Evolutionary conservation across 2,329 filamentous ascomycete species (phyloP).

Genomic region (Cryphonectria parasitica): DNA sequence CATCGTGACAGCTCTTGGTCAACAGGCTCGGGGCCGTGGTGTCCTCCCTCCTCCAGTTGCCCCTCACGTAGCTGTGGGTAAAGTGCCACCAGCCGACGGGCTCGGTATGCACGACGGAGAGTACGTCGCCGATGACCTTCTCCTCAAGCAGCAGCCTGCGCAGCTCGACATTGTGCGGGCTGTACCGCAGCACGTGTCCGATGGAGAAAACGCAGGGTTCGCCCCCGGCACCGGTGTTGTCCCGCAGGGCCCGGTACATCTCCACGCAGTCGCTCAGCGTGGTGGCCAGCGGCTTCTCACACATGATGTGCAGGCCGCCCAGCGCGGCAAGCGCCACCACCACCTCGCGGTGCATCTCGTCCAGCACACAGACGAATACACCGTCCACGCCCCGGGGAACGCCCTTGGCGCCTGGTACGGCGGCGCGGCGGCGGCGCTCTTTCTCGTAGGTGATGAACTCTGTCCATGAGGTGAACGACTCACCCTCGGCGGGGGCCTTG

Average conservation of each 20-base stretch:
- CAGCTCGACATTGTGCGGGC: slow-evolving; percentile 86
- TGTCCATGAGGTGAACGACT: slow-evolving; percentile 74
- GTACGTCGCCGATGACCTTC: slow-evolving; percentile 77
- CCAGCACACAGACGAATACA: slow-evolving; percentile 70
- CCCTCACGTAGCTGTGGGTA: slow-evolving; percentile 84
- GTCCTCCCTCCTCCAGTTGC: slow-evolving; percentile 88
- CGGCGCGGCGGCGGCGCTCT: slow-evolving; percentile 58
- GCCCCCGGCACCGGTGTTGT: slow-evolving; percentile 37
- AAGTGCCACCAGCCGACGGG: slow-evolving; percentile 98
- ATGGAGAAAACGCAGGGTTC: slow-evolving; percentile 74
- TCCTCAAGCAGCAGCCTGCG: slow-evolving; percentile 77
- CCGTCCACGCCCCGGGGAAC: slow-evolving; percentile 63
- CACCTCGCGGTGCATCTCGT: slow-evolving; percentile 86
- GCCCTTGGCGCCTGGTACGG: slow-evolving; percentile 47
- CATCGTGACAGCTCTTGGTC: slow-evolving; percentile 95
- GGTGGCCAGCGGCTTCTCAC: slow-evolving; percentile 91
- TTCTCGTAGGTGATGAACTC: slow-evolving; percentile 77
- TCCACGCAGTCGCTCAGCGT: slow-evolving; percentile 76
- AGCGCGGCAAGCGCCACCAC: slow-evolving; percentile 72
- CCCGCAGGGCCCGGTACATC: slow-evolving; percentile 66
- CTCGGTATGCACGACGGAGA: slow-evolving; percentile 89
- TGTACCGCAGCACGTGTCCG: slow-evolving; percentile 92
- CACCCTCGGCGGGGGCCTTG: slow-evolving; percentile 55
- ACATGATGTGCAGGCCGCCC: slow-evolving; percentile 79
- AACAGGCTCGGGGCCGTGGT: slow-evolving; percentile 80